Evolutionary conservation across 108 stramenopile genomes (phyloP).

Genomic region (Chaetoceros tenuissimus): DNA sequence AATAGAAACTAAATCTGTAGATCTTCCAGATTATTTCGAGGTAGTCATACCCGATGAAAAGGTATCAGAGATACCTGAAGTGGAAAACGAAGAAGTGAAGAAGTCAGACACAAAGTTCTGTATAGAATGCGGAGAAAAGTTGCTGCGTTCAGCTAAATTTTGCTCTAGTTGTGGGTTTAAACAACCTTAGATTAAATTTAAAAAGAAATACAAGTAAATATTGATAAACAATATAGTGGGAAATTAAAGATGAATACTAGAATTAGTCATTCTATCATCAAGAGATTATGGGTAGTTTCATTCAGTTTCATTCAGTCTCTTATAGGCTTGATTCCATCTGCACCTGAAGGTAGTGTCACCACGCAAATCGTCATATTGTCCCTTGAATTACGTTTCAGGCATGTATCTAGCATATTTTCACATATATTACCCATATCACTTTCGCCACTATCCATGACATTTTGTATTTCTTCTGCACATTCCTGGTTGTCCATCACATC

Average conservation of each 20-base stretch:
- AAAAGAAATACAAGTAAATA: not conserved
- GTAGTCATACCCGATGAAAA: not conserved
- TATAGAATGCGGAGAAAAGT: conserved; percentile 9
- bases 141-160: conserved; percentile 6
- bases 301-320: too few relatives aligned
- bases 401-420: conserved; percentile 73
- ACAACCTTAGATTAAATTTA: not conserved
- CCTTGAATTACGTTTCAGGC: conserved; percentile 62
- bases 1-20: too few relatives aligned
- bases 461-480: conserved; percentile 63
- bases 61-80: not conserved
- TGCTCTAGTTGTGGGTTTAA: conserved; percentile 12
- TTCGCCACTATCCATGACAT: conserved; percentile 54
- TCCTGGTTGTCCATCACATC: conserved; percentile 81
- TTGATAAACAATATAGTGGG: not conserved
- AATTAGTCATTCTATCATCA: too few relatives aligned
- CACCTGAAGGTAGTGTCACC: conserved; percentile 28
- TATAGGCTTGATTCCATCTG: too few relatives aligned
- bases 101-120: conserved; percentile 14
- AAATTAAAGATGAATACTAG: too few relatives aligned
- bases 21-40: not conserved
- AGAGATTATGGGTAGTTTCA: too few relatives aligned
- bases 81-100: not conserved
- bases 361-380: conserved; percentile 77
- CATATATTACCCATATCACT: conserved; percentile 61